These are phyloP conservation scores for Mortierella sp. DNA, from an alignment of 371 early-diverging fungal species.

Conservation along the genomic window DNA sequence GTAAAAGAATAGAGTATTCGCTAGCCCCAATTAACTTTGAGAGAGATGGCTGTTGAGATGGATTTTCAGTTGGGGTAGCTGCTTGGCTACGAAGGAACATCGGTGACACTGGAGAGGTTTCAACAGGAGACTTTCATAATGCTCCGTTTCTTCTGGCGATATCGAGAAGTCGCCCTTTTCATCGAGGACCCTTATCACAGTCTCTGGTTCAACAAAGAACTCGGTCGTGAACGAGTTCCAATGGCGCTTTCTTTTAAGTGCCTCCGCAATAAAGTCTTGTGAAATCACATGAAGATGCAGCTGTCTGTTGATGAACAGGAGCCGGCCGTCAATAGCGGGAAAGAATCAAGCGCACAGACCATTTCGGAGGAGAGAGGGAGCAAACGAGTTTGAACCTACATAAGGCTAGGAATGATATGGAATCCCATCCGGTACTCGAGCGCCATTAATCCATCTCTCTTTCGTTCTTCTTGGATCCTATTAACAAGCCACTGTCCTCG, in stretches of 20 bases:
- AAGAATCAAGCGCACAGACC: not conserved
- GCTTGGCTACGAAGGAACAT: too few relatives aligned
- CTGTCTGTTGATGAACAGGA: conserved; percentile 51
- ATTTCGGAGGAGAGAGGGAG: not conserved
- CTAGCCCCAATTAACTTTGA: too few relatives aligned
- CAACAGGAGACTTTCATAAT: not conserved
- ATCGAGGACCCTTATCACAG: conserved; percentile 45
- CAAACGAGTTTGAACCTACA: too few relatives aligned
- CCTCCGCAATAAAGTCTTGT: conserved; percentile 60
- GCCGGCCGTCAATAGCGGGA: too few relatives aligned
- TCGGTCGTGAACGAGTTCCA: conserved; percentile 71
- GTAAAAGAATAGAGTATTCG: too few relatives aligned
- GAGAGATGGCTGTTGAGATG: too few relatives aligned
- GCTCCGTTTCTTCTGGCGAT: conserved; percentile 2
- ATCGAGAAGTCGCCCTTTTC: conserved; percentile 31
- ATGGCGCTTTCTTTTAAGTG: conserved; percentile 65
- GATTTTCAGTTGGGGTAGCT: too few relatives aligned
- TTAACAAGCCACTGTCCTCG: conserved; percentile 22
- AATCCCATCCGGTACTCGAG: conserved; percentile 65
- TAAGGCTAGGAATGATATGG: conserved; percentile 68
- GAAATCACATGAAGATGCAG: conserved; percentile 72
- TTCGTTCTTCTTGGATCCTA: conserved; percentile 14
- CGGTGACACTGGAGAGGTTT: not conserved
- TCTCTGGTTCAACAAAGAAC: conserved; percentile 56
- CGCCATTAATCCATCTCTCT: conserved; percentile 10